A percentile compares a stretch with the other conserved stretches of the same genome.
phyloP scores from a whole-genome alignment of 805 yeast species.

The Osmozyma mogii region DNA sequence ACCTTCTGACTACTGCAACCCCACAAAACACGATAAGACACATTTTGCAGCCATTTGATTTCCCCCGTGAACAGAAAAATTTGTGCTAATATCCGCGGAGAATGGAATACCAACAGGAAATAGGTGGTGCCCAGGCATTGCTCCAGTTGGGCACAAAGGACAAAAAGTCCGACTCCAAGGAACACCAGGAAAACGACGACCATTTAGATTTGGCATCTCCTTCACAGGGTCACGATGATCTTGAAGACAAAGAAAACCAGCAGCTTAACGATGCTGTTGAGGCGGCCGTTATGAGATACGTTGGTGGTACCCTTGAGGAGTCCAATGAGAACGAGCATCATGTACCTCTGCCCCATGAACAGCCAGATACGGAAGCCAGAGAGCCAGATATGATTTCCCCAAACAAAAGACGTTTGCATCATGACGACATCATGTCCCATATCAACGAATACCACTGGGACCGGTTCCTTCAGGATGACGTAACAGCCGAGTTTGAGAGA shows the following conservation, averaged over 20 bases:
- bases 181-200: constrained; percentile 6
- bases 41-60: too few relatives aligned
- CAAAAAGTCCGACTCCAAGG: too few relatives aligned
- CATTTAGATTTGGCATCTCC: neutral
- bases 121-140: constrained; percentile 41
- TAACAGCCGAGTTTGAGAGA: constrained; percentile 12
- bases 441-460: constrained; percentile 48
- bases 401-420: constrained; percentile 11
- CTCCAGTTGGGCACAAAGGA: constrained; percentile 31
- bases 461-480: constrained; percentile 20
- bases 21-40: too few relatives aligned
- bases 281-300: constrained; percentile 70
- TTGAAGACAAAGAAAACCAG: constrained; percentile 24
- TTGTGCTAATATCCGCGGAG: too few relatives aligned
- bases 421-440: constrained; percentile 37
- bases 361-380: constrained; percentile 4
- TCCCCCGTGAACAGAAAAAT: too few relatives aligned
- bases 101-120: constrained; percentile 32
- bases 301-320: constrained; percentile 50
- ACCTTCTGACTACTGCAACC: too few relatives aligned
- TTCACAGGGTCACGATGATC: constrained; percentile 4
- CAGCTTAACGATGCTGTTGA: constrained; percentile 52
- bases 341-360: constrained; percentile 11
- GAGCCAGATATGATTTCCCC: constrained; percentile 5
- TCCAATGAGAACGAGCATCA: neutral